Percentiles rank a stretch among this genome's conserved stretches.
Evolutionary conservation across 805 yeast species (phyloP).

Genomic region (Saccharomycopsis sp.): DNA sequence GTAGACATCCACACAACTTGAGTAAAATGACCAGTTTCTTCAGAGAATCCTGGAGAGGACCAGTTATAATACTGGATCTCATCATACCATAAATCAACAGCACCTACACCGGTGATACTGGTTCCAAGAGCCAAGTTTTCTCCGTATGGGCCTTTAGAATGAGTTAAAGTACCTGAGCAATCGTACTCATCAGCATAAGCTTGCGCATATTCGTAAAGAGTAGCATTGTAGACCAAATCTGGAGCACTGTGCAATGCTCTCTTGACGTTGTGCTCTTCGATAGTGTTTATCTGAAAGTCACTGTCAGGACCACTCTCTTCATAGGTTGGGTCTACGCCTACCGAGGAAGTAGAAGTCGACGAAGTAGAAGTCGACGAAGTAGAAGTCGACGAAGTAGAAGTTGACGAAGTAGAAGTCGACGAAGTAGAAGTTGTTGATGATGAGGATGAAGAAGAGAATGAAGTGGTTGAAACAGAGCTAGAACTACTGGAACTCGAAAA

Average conservation of each 20-base stretch:
- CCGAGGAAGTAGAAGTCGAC: conserved; percentile 23
- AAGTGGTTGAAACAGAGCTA: conserved; percentile 13
- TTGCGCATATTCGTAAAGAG: conserved; percentile 49
- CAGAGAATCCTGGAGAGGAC: conserved; percentile 40
- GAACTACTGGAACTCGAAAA: background rate
- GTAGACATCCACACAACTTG: conserved; percentile 69
- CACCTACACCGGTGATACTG: conserved; percentile 38
- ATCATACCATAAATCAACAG: conserved; percentile 70
- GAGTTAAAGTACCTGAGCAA: conserved; percentile 52
- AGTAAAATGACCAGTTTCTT: conserved; percentile 70
- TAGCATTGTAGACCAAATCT: conserved; percentile 47
- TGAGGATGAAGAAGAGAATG: too few relatives aligned
- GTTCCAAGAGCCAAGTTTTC: conserved; percentile 77
- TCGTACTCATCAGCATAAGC: conserved; percentile 47
- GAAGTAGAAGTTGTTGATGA: conserved; percentile 8
- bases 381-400: conserved; percentile 14
- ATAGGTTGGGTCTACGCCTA: background rate
- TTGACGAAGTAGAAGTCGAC: conserved; percentile 13
- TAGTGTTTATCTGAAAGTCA: conserved; percentile 32
- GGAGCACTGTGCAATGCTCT: conserved; percentile 49
- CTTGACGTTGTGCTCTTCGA: conserved; percentile 54
- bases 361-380: conserved; percentile 22
- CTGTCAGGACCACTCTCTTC: conserved; percentile 11
- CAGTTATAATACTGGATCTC: conserved; percentile 52
- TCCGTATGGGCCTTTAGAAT: conserved; percentile 63